Base-by-base conservation (phyloP, 1,284 basidiomycete species). In the Puccinia brachypodii region DNA sequence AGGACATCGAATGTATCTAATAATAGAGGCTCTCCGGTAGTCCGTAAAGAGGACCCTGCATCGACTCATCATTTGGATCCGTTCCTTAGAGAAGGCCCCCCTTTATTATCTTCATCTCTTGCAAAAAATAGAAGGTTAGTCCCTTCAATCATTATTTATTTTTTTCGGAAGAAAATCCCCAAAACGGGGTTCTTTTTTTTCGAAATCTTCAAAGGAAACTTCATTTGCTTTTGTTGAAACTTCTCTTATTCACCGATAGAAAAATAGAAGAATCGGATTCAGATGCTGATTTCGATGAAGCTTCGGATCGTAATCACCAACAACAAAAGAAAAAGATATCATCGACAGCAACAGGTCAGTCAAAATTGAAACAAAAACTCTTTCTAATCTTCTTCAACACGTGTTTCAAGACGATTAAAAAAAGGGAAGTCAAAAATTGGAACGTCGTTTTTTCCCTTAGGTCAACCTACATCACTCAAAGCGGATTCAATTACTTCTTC, bases 201-300 rank as follows among this genome's bases (percentile, higher is more conserved):
- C n/a, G n/a, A n/a, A n/a, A n/a, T n/a, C n/a, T n/a, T n/a, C n/a
- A n/a, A n/a, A n/a, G n/a, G n/a, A n/a, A n/a, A n/a, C n/a, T n/a
- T n/a, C n/a, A n/a, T n/a, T n/a, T n/a, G n/a, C n/a, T n/a, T n/a
- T n/a, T n/a, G n/a, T n/a, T n/a, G n/a, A n/a, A n/a, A n/a, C n/a
- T 14, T 9, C 16, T 14, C 28, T 40, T 13, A 31, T 71, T 47
- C n/a, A 50, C 11, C 47, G 47, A 22, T 50, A 71, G 68, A 71
- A 38, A 14, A 47, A 71, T 50, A 6, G 38, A 47, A 25, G 68
- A 71, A 40, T 71, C 68, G n/a, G 68, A 71, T 31, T 44, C 68
- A 3, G 68, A 71, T 31, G 1, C 68, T 19, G 68, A 71, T 50
- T 50, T 9, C 25, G 68, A 71, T 44, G 22, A 36, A 2, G 25